phyloP scores from a whole-genome alignment of 2,329 filamentous ascomycete species.

The Colletotrichum graminicola region DNA sequence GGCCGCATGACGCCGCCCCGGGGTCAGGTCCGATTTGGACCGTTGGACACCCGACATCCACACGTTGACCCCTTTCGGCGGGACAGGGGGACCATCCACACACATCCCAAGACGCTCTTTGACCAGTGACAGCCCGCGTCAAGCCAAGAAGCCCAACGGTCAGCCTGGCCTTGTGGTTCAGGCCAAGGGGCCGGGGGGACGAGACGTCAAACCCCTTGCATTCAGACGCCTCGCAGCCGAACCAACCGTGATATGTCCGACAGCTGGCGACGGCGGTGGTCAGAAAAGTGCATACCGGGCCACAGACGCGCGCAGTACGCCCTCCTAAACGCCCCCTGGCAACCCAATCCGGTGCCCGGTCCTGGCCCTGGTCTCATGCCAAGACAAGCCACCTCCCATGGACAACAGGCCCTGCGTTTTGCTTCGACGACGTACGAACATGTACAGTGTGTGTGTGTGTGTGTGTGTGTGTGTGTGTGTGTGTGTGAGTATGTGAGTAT shows the following conservation, averaged over 20 bases:
- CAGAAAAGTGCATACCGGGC: background rate
- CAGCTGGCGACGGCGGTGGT: background rate
- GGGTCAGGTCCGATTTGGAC: background rate
- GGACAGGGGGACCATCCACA: background rate
- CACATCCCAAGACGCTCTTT: background rate
- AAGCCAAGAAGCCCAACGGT: background rate
- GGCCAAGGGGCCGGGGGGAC: background rate
- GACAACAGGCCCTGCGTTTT: background rate
- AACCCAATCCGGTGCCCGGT: background rate
- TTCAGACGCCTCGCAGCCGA: background rate
- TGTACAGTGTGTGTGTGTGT: background rate
- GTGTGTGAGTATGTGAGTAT: background rate
- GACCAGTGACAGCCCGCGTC: background rate
- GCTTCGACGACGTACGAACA: constrained; percentile 7
- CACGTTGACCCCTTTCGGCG: constrained; percentile 5
- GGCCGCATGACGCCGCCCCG: constrained; percentile 21
- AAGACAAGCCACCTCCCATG: constrained; percentile 5
- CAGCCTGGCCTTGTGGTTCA: background rate
- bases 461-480: background rate
- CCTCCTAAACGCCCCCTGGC: too few relatives aligned
- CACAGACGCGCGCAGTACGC: background rate
- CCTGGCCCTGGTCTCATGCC: background rate
- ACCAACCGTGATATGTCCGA: background rate
- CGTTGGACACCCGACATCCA: background rate
- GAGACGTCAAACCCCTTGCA: constrained; percentile 1